Conservation (phyloP, 2,329 filamentous ascomycete species). For the Drechslerella stenobrocha region DNA sequence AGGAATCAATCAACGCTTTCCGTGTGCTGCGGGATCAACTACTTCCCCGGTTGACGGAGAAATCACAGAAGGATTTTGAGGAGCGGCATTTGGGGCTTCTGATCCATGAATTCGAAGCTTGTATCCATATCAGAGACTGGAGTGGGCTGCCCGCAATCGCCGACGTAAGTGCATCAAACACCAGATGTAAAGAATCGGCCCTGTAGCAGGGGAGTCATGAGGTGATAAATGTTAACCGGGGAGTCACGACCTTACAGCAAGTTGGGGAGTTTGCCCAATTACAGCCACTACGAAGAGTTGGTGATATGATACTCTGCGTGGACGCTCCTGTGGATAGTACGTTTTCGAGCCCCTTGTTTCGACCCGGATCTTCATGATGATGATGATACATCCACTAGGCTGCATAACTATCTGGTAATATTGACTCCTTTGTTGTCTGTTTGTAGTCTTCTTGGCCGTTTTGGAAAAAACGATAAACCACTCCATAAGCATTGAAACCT, state of each 20-base stretch:
- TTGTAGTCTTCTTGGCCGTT: conserved; percentile 16
- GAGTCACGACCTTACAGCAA: conserved; percentile 9
- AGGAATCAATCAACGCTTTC: conserved; percentile 27
- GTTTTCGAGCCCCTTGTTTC: conserved; percentile 29
- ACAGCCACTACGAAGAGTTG: conserved; percentile 33
- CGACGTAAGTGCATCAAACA: conserved; percentile 52
- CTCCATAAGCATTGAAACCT: conserved; percentile 56
- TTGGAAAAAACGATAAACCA: conserved; percentile 34
- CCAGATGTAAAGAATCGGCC: not conserved
- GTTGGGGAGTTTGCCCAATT: conserved; percentile 28
- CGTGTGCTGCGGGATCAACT: conserved; percentile 26
- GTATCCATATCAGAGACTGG: conserved; percentile 69
- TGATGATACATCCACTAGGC: no score
- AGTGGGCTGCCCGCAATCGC: conserved; percentile 67
- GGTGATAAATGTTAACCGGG: not conserved
- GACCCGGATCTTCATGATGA: not conserved
- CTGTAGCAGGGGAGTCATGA: not conserved
- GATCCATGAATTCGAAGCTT: conserved; percentile 78
- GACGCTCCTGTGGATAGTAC: conserved; percentile 45
- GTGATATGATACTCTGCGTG: conserved; percentile 44
- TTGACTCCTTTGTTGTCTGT: no score
- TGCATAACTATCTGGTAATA: no score
- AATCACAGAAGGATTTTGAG: conserved; percentile 38
- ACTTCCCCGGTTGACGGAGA: conserved; percentile 22
- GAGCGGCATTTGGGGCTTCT: conserved; percentile 60